Evolutionary conservation across 2,329 filamentous ascomycete genomes (phyloP), one percentile per base, ranked within the genome.

Genomic region (Corinectria fuckeliana): DNA sequence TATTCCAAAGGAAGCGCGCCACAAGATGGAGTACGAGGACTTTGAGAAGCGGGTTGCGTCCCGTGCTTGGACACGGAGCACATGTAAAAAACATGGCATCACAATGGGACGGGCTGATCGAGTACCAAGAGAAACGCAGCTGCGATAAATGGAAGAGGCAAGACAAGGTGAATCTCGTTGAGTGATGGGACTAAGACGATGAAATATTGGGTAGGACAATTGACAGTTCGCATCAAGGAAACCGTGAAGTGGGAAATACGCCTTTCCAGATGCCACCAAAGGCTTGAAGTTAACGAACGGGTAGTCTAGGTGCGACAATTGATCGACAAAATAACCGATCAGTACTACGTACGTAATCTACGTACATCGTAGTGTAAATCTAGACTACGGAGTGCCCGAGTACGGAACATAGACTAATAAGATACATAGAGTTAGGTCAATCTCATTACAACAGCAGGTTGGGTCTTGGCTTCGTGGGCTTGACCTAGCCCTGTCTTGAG

Each of bases 401-500:
- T 7, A 18, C 32, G 32, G 14, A 18, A 28, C 38, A 44, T 45
- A 26, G 25, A 41, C 50, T 25, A 45, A 45, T 45, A 34, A 39
- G 34, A 53, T 34, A 16, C 26, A n/a, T 25, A 25, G 10, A 56
- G 21, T n/a, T 34, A 23, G 18, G 38, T 7, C 44, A 41, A 23
- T 20, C 36, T 50, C 48, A 47, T 48, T 39, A 50, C 26, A 47
- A 30, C 36, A 28, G 44, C 13, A 56, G 39, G 50, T 42, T 56
- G 52, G 44, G 26, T 32, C 26, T 25, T 56, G 52, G 44, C 30
- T 18, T 18, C 11, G 18, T 41, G 51, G 41, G 8, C 32, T 28
- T 16, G 13, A 13, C 42, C 20, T 16, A 16, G n/a, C 42, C 23
- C 42, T 7, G 25, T 7, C 11, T 3, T 3, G 25, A 25, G 9